Base-by-base conservation (phyloP, 2,329 filamentous ascomycete genomes). In the Aspergillus sp. region DNA sequence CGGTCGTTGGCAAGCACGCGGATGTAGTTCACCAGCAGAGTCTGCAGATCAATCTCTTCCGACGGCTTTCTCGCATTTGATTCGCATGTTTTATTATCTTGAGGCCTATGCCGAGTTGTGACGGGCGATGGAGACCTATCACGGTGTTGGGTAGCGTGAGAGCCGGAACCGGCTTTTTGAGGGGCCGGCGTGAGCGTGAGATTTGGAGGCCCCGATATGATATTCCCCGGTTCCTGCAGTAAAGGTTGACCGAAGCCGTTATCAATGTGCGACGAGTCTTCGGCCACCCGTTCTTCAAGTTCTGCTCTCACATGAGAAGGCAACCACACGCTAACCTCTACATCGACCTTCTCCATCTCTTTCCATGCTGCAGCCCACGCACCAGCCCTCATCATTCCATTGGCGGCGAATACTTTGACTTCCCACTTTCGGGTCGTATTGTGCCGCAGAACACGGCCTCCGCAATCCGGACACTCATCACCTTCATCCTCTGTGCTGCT, bases 301-400 rank as follows among this genome's bases (percentile, higher is more conserved):
- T 76, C 76, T 47, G 78, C 77, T 39, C 80, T 76, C 9, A 84
- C 64, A 9, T 81, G 78, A 3, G 83, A 79, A 2, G 80, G 79
- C 24, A 87, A 76, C 80, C 81, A 85, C 3, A 95, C 89, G 66
- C 90, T 85, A 52, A 99, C 85, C 74, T 98, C 93, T 1, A 96
- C 90, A 69, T 99, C 95, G 0, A 98, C 91, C n/a, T 93, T 85
- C 76, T 99, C 95, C 95, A 99, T 99, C 74, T 98, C 93, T 65
- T 86, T 89, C 93, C 93, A 99, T 57, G 91, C 93, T 2, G 93
- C 93, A 4, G 85, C 85, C 95, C 95, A 99, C 0, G 95, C 93
- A 0, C 91, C 91, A 5, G 91, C 88, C 57, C 87, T 85, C 91
- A 99, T 96, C 48, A 98, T 78, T 0, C 95, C 95, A 73, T 98